These are phyloP conservation scores for Starmerella etchellsii DNA, from an alignment of 805 yeast species.

Conservation along the genomic window DNA sequence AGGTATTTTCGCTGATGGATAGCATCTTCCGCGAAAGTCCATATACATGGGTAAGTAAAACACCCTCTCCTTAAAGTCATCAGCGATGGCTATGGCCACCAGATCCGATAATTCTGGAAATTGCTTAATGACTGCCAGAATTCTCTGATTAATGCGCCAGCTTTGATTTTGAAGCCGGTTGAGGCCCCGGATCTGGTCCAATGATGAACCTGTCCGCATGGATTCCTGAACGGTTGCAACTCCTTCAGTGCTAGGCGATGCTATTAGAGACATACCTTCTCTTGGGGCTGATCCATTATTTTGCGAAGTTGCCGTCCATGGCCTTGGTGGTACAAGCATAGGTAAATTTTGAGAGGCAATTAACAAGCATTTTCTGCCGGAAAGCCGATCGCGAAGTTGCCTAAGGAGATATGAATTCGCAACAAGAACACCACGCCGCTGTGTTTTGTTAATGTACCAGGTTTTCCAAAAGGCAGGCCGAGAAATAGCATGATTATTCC, in stretches of 20 bases:
- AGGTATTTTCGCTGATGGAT: conserved; percentile 46
- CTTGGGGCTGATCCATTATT: background rate
- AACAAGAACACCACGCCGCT: conserved; percentile 65
- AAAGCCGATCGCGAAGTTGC: conserved; percentile 51
- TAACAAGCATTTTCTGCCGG: too few relatives aligned
- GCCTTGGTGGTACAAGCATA: conserved; percentile 66
- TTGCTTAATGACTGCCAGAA: conserved; percentile 20
- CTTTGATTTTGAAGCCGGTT: conserved; percentile 11
- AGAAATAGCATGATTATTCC: conserved; percentile 23
- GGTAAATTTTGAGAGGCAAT: conserved; percentile 57
- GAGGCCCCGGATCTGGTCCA: conserved; percentile 7
- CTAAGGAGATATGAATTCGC: conserved; percentile 67
- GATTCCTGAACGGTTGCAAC: conserved; percentile 31
- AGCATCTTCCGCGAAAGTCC: conserved; percentile 49
- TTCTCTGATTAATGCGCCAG: conserved; percentile 11
- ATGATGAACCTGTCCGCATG: conserved; percentile 2
- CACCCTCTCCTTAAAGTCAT: conserved; percentile 61
- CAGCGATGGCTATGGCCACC: conserved; percentile 80
- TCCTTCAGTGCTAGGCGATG: conserved; percentile 39
- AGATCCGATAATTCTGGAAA: conserved; percentile 31
- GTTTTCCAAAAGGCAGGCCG: conserved; percentile 55
- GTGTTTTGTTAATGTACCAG: conserved; percentile 43
- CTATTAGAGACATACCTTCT: conserved; percentile 5
- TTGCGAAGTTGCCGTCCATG: conserved; percentile 49
- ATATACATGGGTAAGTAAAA: conserved; percentile 51